Conservation (phyloP, 2,329 filamentous ascomycete species). For the Nigrospora oryzae region DNA sequence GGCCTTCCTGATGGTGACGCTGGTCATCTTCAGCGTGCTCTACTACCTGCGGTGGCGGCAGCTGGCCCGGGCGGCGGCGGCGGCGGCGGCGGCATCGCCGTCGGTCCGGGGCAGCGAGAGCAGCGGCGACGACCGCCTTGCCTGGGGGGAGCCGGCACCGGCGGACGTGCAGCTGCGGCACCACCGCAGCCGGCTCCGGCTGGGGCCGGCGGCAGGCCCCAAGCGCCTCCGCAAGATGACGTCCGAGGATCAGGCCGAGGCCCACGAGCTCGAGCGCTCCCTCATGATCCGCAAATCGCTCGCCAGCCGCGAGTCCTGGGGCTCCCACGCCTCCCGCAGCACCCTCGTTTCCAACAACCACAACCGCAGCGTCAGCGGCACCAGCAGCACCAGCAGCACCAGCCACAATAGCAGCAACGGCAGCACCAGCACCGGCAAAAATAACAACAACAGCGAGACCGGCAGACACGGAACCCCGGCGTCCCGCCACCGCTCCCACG, state of each 20-base stretch:
- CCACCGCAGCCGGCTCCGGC: too few species aligned
- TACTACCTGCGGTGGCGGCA: not conserved
- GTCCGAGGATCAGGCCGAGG: slow-evolving; percentile 3
- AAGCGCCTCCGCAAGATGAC: not conserved
- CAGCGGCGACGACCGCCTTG: not conserved
- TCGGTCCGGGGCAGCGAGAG: not conserved
- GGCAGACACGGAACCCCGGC: too few species aligned
- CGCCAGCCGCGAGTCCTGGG: slow-evolving; percentile 14
- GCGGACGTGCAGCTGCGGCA: not conserved
- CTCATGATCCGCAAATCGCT: slow-evolving; percentile 22
- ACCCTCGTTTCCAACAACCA: too few species aligned
- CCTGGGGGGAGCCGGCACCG: not conserved
- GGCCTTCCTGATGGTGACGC: slow-evolving; percentile 8
- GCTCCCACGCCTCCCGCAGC: not conserved
- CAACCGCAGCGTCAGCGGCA: not conserved
- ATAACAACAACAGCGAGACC: not conserved
- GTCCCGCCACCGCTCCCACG: too few species aligned
- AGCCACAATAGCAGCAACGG: not conserved
- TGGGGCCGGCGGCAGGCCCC: too few species aligned
- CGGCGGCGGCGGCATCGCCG: not conserved
- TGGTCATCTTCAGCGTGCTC: slow-evolving; percentile 7
- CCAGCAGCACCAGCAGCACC: not conserved
- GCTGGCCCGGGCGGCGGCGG: not conserved
- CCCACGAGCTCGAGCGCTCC: slow-evolving; percentile 17
- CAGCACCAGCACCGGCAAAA: not conserved